phyloP scores from a whole-genome alignment of 495 filamentous ascomycete species.

The Daldinia concentrica region DNA sequence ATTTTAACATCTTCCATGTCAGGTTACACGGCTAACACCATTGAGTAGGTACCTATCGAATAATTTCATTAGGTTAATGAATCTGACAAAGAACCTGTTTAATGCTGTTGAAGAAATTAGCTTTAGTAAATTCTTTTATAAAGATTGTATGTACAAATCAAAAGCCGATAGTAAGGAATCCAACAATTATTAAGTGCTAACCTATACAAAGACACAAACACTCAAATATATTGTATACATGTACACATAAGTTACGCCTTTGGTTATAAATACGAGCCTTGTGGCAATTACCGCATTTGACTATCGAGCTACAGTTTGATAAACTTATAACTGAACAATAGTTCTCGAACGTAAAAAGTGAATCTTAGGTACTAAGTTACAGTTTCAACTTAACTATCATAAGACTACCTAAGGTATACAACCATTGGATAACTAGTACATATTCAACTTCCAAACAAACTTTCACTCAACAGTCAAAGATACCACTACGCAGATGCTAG shows the following conservation, averaged over 20 bases:
- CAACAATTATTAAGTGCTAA: background rate
- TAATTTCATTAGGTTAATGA: background rate
- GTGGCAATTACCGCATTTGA: background rate
- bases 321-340: background rate
- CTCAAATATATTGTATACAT: background rate
- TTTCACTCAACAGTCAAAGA: background rate
- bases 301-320: background rate
- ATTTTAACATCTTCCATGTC: no score
- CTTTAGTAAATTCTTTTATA: background rate
- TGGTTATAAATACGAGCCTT: background rate
- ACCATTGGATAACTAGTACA: background rate
- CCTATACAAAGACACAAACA: background rate
- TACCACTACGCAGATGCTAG: background rate
- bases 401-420: background rate
- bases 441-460: background rate
- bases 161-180: background rate
- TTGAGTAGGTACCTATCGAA: no score
- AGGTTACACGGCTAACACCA: background rate
- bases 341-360: background rate
- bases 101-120: background rate
- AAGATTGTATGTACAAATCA: background rate
- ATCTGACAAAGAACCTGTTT: background rate
- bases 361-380: background rate
- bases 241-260: background rate
- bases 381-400: background rate